Base-by-base conservation (phyloP, 495 filamentous ascomycete genomes). In the Acidomyces sp. region DNA sequence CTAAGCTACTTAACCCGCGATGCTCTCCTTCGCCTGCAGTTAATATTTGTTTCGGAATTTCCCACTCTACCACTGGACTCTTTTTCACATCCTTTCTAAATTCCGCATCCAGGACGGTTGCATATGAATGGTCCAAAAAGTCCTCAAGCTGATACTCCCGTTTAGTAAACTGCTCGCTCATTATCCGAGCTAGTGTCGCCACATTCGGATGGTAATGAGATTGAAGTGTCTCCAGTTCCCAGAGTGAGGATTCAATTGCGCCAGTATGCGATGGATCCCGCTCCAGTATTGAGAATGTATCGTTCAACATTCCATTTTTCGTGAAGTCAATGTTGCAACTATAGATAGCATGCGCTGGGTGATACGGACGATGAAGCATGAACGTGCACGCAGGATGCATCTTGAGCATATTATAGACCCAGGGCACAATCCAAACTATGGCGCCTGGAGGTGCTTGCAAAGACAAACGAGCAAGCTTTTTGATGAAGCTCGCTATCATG, bases 111-210 rank as follows among this genome's bases (percentile, higher is more conserved):
- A 95, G 61, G 63, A 99, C 77, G 68, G 83, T 56, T 22, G 40
- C 37, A 61, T 96, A 96, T 4, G 82, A 86, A 61, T 95, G 85
- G 56, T 96, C 92, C 38, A 96, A 62, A 62, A 99, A 99, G 52
- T 99, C 92, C 53, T 99, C 92, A 13, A 93, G 53, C 47, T 79
- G 82, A 60, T 95, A 99, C 9, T 75, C 65, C 58, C 85, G 79
- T 66, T 96, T 99, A 3, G 87, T 96, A 60, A 96, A 99, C 61
- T 95, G 90, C 66, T 99, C 85, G 18, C 82, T 82, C 42, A 99
- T 77, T 42, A 99, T 93, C 60, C 82, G 86, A 19, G 85, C 82
- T 43, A 96, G 78, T 3, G 87, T 86, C 2, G 88, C 86, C 25
- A 99, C 86, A 55, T 94, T 96, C 25, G 92, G 92, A 57, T 99